Percentiles rank a stretch among this genome's conserved stretches.
Evolutionary conservation across 2,329 filamentous ascomycete species (phyloP).

Genomic region (Endothia cerciana): DNA sequence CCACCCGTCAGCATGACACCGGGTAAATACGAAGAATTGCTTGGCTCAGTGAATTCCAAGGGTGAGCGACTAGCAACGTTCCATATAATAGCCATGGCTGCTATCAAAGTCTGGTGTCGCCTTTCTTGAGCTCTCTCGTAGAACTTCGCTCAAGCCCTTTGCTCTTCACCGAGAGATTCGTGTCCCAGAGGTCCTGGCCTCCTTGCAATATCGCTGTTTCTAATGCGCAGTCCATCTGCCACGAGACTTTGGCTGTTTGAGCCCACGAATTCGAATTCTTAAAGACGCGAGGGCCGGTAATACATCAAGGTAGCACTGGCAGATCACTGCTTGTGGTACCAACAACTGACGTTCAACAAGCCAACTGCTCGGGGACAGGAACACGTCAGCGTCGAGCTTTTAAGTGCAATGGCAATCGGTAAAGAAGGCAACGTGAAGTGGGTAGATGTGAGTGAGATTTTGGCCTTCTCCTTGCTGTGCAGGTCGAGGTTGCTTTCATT

Average conservation of each 20-base stretch:
- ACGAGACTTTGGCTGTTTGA: neutral
- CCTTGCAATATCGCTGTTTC: neutral
- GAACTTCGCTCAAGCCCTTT: neutral
- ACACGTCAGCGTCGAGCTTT: neutral
- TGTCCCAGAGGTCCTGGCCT: neutral
- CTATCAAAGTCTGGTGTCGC: neutral
- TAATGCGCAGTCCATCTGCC: neutral
- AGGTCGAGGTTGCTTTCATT: neutral
- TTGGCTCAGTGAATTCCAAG: neutral
- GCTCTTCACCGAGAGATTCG: neutral
- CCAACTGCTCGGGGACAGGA: neutral
- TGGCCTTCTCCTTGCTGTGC: neutral
- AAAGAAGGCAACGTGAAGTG: constrained; percentile 59
- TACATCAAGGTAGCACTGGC: neutral
- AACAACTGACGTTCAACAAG: neutral
- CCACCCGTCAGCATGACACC: constrained; percentile 3
- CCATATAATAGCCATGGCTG: neutral
- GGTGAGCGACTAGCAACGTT: neutral
- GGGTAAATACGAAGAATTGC: neutral
- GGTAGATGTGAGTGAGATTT: constrained; percentile 56
- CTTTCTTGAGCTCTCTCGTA: neutral
- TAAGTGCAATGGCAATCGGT: constrained; percentile 45
- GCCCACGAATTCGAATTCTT: too few species aligned
- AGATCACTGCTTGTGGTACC: neutral
- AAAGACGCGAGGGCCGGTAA: neutral